A percentile compares a stretch with the other conserved stretches of the same genome.
These are phyloP conservation scores for Blastobotrys americana DNA, from an alignment of 805 yeast genomes.

Conservation along the genomic window DNA sequence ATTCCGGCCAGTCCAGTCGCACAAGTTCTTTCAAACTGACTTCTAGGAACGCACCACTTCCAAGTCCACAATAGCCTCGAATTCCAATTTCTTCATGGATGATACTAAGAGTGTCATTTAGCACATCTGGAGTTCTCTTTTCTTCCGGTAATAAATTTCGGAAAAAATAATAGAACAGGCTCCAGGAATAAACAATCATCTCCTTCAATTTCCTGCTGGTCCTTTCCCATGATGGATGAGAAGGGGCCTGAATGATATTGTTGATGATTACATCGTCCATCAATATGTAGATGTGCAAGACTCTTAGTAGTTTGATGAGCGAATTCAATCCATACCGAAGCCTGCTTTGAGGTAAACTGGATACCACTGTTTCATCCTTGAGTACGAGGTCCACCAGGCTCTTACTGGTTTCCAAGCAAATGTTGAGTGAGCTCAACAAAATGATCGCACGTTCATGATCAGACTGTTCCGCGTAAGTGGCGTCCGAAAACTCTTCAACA, in stretches of 20 bases:
- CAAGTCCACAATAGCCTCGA: constrained; percentile 59
- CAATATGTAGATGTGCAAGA: constrained; percentile 31
- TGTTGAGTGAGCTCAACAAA: constrained; percentile 45
- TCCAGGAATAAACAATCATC: constrained; percentile 30
- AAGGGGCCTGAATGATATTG: constrained; percentile 25
- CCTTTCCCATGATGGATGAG: constrained; percentile 28
- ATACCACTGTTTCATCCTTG: constrained; percentile 16
- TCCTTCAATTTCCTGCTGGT: constrained; percentile 27
- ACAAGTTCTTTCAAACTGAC: constrained; percentile 51
- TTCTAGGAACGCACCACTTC: constrained; percentile 54
- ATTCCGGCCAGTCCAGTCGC: constrained; percentile 37
- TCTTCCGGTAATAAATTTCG: constrained; percentile 20
- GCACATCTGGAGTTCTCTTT: constrained; percentile 18
- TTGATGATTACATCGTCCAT: constrained; percentile 31
- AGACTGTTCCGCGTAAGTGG: constrained; percentile 20
- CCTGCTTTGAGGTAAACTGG: constrained; percentile 7
- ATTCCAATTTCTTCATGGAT: constrained; percentile 71
- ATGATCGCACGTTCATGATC: constrained; percentile 35
- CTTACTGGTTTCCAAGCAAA: constrained; percentile 44
- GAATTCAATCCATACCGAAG: constrained; percentile 12
- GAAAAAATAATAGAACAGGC: constrained; percentile 35
- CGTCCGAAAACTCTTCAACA: constrained; percentile 31
- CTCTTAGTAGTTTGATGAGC: constrained; percentile 26
- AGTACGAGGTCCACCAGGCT: constrained; percentile 21
- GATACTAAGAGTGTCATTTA: constrained; percentile 45